phyloP scores from a whole-genome alignment of 202 grass and related monocot genomes.

The Schoenoplectus triqueter region DNA sequence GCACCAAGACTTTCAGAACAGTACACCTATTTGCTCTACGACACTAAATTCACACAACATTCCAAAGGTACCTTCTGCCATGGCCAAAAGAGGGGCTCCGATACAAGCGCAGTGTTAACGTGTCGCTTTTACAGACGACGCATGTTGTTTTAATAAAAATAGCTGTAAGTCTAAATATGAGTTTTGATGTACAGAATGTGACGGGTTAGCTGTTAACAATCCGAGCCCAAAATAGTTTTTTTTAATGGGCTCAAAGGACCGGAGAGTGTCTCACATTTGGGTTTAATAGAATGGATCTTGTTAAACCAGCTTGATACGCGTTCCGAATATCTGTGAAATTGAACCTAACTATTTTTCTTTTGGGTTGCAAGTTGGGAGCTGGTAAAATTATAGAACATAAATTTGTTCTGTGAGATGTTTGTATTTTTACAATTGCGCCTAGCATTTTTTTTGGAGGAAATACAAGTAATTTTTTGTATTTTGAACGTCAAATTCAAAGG shows the following conservation, averaged over 20 bases:
- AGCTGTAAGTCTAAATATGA: too few relatives aligned
- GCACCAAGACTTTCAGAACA: neutral
- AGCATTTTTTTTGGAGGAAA: neutral
- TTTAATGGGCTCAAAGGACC: neutral
- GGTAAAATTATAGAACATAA: neutral
- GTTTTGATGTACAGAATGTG: neutral
- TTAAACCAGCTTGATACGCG: neutral
- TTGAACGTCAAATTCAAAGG: too few relatives aligned
- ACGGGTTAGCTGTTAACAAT: neutral
- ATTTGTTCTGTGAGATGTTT: too few relatives aligned
- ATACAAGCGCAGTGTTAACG: neutral
- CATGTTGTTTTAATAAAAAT: neutral
- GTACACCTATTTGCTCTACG: neutral
- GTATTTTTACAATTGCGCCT: neutral
- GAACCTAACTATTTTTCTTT: neutral
- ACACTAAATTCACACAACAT: neutral
- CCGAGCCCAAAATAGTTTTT: conserved; percentile 1
- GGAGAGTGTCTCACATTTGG: neutral
- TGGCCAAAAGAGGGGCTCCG: conserved; percentile 85
- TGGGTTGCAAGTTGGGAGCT: neutral
- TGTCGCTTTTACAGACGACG: neutral
- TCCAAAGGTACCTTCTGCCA: conserved; percentile 70
- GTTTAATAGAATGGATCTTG: neutral
- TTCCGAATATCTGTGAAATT: neutral
- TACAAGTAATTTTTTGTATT: too few relatives aligned